A percentile compares a stretch with the other conserved stretches of the same genome.
Evolutionary conservation across 805 yeast species (phyloP).

Genomic region (Blastobotrys muscicola): DNA sequence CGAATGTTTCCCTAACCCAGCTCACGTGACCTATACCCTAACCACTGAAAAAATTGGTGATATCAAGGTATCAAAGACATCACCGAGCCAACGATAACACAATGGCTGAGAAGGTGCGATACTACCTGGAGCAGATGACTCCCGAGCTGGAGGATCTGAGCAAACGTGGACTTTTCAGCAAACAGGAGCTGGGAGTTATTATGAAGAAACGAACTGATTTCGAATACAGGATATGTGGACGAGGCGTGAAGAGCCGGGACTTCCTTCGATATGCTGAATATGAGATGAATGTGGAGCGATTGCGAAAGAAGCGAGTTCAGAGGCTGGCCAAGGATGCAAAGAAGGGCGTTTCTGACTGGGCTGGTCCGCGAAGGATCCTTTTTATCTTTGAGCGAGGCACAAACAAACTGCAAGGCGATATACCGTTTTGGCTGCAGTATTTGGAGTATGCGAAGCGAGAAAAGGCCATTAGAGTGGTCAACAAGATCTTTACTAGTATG

Average conservation of each 20-base stretch:
- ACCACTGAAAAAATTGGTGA: no score
- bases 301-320: constrained; percentile 60
- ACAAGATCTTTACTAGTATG: constrained; percentile 61
- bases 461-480: constrained; percentile 25
- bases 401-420: constrained; percentile 65
- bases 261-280: constrained; percentile 70
- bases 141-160: constrained; percentile 89
- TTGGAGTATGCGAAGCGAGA: constrained; percentile 41
- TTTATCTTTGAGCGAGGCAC: constrained; percentile 80
- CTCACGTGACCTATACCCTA: no score
- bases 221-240: constrained; percentile 78
- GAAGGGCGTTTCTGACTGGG: constrained; percentile 62
- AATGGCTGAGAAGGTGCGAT: constrained; percentile 49
- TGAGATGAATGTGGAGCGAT: constrained; percentile 68
- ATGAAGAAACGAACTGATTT: constrained; percentile 93
- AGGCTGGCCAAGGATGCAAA: constrained; percentile 41
- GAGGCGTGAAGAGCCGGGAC: constrained; percentile 73
- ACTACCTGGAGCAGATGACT: constrained; percentile 44
- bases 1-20: no score
- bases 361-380: constrained; percentile 69
- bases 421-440: constrained; percentile 70
- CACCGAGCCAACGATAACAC: background rate
- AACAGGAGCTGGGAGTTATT: constrained; percentile 70
- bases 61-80: no score
- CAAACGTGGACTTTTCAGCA: constrained; percentile 69